phyloP scores from a whole-genome alignment of 768 basidiomycete genomes.

The Pisolithus marmoratus region DNA sequence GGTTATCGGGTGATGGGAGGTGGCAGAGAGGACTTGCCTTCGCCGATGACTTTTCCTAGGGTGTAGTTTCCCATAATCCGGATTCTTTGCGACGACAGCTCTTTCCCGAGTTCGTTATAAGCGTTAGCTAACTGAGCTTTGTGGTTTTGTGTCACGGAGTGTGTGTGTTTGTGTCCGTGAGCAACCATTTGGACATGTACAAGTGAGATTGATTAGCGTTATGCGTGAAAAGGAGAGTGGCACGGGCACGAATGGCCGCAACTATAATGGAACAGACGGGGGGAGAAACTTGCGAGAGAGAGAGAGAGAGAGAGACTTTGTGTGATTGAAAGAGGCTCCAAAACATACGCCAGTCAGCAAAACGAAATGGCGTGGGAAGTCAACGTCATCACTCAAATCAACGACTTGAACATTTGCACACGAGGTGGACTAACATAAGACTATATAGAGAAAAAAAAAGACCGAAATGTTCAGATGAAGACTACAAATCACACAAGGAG shows the following conservation, averaged over 20 bases:
- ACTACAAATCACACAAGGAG: slow-evolving; percentile 17
- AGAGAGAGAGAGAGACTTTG: no score
- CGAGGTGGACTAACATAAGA: background rate
- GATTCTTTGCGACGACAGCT: slow-evolving; percentile 85
- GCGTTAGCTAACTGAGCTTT: slow-evolving; percentile 89
- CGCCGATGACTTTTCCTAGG: slow-evolving; percentile 88
- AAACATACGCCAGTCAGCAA: no score
- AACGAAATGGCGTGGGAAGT: background rate
- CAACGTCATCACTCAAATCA: background rate
- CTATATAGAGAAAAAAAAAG: no score
- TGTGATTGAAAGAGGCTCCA: no score
- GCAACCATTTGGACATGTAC: slow-evolving; percentile 39
- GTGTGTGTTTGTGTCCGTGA: slow-evolving; percentile 55
- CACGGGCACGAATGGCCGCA: slow-evolving; percentile 30
- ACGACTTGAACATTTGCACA: background rate
- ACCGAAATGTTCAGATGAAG: slow-evolving; percentile 3
- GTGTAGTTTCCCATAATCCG: slow-evolving; percentile 94
- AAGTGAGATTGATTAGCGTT: slow-evolving; percentile 20
- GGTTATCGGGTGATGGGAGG: slow-evolving; percentile 7
- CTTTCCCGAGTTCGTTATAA: slow-evolving; percentile 96
- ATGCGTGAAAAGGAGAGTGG: slow-evolving; percentile 28
- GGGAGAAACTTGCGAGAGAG: background rate
- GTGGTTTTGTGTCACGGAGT: slow-evolving; percentile 65
- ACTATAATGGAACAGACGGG: slow-evolving; percentile 16
- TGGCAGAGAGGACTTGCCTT: slow-evolving; percentile 53